Percentiles rank a stretch among this genome's conserved stretches.
phyloP scores from a whole-genome alignment of 1,139 yeast species.

The Sugiyamaella pinicola region DNA sequence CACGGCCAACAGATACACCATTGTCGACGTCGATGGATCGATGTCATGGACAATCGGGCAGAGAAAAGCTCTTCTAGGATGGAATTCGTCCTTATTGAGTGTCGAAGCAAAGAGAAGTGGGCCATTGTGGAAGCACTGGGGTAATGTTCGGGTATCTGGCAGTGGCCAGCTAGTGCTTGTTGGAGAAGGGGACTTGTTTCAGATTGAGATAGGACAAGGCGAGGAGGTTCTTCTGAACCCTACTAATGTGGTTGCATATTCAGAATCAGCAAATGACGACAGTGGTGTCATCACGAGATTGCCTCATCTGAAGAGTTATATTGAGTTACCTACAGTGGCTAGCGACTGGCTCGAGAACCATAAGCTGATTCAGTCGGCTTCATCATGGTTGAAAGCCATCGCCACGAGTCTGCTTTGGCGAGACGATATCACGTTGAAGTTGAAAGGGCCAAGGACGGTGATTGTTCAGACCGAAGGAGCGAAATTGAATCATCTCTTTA shows the following conservation, averaged over 20 bases:
- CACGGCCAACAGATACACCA: slow-evolving; percentile 17
- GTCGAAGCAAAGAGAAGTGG: slow-evolving; percentile 18
- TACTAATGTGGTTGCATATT: slow-evolving; percentile 39
- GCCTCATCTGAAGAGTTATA: slow-evolving; percentile 26
- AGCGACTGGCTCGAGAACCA: slow-evolving; percentile 17
- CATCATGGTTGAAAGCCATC: slow-evolving; percentile 22
- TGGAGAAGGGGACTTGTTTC: slow-evolving; percentile 42
- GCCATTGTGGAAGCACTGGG: slow-evolving; percentile 24
- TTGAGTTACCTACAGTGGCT: slow-evolving; percentile 28
- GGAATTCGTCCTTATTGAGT: slow-evolving; percentile 31
- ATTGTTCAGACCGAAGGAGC: slow-evolving; percentile 28
- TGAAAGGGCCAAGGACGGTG: slow-evolving; percentile 32
- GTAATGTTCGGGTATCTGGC: slow-evolving; percentile 37
- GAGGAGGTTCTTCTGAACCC: slow-evolving; percentile 41
- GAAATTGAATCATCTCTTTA: slow-evolving; percentile 23
- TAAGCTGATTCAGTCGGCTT: slow-evolving; percentile 17
- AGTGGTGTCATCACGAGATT: slow-evolving; percentile 24
- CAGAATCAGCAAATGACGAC: slow-evolving; percentile 23
- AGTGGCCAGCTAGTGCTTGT: slow-evolving; percentile 41
- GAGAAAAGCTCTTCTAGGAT: slow-evolving; percentile 41
- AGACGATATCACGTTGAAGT: slow-evolving; percentile 27
- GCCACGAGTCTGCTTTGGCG: slow-evolving; percentile 27
- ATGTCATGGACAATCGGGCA: slow-evolving; percentile 41
- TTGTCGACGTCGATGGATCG: slow-evolving; percentile 35
- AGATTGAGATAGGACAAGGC: slow-evolving; percentile 37